Percentiles rank a stretch among this genome's conserved stretches.
phyloP scores from a whole-genome alignment of 352 stramenopile genomes.

The Globisporangium cylindrosporum region DNA sequence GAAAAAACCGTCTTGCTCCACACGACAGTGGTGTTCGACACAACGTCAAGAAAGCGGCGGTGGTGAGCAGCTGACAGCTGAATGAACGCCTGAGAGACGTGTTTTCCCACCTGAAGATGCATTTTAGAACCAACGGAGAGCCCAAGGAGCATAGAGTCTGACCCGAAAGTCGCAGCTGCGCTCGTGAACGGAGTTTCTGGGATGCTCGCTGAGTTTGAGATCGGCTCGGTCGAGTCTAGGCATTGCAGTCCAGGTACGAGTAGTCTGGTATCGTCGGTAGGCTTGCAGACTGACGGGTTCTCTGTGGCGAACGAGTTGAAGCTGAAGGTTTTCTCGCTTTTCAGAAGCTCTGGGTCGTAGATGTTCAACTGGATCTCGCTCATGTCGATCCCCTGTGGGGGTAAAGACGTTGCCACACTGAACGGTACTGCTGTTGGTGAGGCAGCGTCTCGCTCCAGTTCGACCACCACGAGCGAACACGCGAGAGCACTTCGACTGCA shows the following conservation, averaged over 20 bases:
- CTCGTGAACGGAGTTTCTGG: not conserved
- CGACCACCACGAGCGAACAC: not conserved
- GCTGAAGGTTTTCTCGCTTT: not conserved
- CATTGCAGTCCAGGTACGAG: not conserved
- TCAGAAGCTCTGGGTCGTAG: not conserved
- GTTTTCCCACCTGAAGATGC: not conserved
- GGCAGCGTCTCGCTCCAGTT: not conserved
- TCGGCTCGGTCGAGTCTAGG: not conserved
- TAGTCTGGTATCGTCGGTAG: not conserved
- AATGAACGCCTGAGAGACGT: not conserved
- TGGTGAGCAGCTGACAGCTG: not conserved
- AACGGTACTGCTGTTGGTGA: not conserved
- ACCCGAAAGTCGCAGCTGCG: not conserved
- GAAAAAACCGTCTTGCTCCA: not conserved
- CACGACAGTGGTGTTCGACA: not conserved
- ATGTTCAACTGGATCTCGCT: not conserved
- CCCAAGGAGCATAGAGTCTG: not conserved
- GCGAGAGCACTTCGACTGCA: not conserved
- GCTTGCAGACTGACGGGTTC: not conserved
- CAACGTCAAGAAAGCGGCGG: slow-evolving; percentile 1
- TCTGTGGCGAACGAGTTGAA: slow-evolving; percentile 5
- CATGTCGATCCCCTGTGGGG: not conserved
- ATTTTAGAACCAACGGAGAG: not conserved
- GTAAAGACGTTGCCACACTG: not conserved
- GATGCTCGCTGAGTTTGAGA: not conserved